Percentiles rank a stretch among this genome's conserved stretches.
Evolutionary conservation across 371 early-diverging fungal species (phyloP).

Genomic region (Entomophthora muscae): DNA sequence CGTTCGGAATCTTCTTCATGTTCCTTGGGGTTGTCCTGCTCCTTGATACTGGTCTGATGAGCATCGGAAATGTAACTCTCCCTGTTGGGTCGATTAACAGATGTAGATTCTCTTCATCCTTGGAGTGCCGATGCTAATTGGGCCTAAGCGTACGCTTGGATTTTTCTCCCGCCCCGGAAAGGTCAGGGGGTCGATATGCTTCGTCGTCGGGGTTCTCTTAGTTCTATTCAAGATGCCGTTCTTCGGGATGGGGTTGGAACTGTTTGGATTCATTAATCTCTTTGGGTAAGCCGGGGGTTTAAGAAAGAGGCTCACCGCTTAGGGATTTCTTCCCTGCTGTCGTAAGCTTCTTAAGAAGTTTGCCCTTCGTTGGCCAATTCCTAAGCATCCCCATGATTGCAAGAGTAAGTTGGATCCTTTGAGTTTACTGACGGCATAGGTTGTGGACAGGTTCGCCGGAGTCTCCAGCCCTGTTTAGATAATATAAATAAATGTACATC

Average conservation of each 20-base stretch:
- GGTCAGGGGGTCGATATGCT: constrained; percentile 72
- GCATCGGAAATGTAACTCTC: constrained; percentile 80
- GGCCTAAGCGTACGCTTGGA: constrained; percentile 55
- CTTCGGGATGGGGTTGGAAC: constrained; percentile 77
- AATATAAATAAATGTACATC: not conserved
- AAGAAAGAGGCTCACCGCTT: too few species aligned
- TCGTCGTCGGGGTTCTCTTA: constrained; percentile 76
- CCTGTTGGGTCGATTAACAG: not conserved
- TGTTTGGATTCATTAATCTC: constrained; percentile 87
- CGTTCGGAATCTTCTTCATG: constrained; percentile 89
- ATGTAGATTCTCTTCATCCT: constrained; percentile 70
- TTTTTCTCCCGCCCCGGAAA: constrained; percentile 75
- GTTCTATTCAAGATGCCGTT: constrained; percentile 77
- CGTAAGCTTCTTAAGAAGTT: constrained; percentile 61
- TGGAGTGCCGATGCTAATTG: constrained; percentile 79
- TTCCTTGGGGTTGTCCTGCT: constrained; percentile 76
- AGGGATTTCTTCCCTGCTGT: constrained; percentile 94
- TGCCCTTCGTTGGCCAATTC: constrained; percentile 78
- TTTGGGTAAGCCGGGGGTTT: constrained; percentile 76
- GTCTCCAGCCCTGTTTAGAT: not conserved
- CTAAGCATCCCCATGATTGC: constrained; percentile 64
- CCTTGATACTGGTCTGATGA: constrained; percentile 88
- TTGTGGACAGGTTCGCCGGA: not conserved
- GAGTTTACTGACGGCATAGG: not conserved
- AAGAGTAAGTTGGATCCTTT: constrained; percentile 25